Percentiles rank a stretch among this genome's conserved stretches.
Conservation (phyloP, 305 asterid genomes). For the Fraxinus sp. region DNA sequence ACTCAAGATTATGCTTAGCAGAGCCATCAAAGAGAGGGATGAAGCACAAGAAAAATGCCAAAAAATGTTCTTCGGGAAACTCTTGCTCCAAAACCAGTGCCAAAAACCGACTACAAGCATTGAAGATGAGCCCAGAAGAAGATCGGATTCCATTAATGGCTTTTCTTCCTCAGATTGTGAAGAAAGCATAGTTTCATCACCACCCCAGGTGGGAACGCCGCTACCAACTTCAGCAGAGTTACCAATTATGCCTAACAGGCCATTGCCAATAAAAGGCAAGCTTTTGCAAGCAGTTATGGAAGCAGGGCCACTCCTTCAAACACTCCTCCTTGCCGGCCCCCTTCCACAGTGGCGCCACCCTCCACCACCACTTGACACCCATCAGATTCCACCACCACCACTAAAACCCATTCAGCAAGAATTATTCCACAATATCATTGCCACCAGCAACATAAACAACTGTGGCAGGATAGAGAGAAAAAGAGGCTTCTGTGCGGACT, state of each 20-base stretch:
- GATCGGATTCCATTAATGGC: slow-evolving; percentile 32
- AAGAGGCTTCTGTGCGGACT: slow-evolving; percentile 39
- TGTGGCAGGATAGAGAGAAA: slow-evolving; percentile 55
- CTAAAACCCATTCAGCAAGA: slow-evolving; percentile 31
- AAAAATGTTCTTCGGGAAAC: slow-evolving; percentile 31
- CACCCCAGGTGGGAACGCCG: slow-evolving; percentile 16
- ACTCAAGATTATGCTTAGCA: slow-evolving; percentile 39
- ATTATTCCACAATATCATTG: slow-evolving; percentile 14
- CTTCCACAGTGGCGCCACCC: slow-evolving; percentile 95
- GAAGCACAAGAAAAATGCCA: slow-evolving; percentile 45
- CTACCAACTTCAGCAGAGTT: slow-evolving; percentile 18
- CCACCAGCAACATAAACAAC: slow-evolving; percentile 23
- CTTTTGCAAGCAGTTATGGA: slow-evolving; percentile 71
- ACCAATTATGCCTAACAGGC: slow-evolving; percentile 34
- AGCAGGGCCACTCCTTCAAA: slow-evolving; percentile 84
- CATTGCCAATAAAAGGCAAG: slow-evolving; percentile 72
- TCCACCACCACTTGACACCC: slow-evolving; percentile 69
- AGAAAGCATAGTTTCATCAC: slow-evolving; percentile 84
- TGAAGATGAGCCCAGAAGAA: slow-evolving; percentile 59
- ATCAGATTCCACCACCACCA: slow-evolving; percentile 64
- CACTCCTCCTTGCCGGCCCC: slow-evolving; percentile 78
- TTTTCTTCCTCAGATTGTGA: slow-evolving; percentile 68
- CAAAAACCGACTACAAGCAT: slow-evolving; percentile 45
- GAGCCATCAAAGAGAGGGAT: slow-evolving; percentile 40
- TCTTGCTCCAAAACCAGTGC: slow-evolving; percentile 43